These are phyloP conservation scores for Pyrenochaeta sp. DNA, from an alignment of 2,329 filamentous ascomycete genomes.

Conservation along the genomic window DNA sequence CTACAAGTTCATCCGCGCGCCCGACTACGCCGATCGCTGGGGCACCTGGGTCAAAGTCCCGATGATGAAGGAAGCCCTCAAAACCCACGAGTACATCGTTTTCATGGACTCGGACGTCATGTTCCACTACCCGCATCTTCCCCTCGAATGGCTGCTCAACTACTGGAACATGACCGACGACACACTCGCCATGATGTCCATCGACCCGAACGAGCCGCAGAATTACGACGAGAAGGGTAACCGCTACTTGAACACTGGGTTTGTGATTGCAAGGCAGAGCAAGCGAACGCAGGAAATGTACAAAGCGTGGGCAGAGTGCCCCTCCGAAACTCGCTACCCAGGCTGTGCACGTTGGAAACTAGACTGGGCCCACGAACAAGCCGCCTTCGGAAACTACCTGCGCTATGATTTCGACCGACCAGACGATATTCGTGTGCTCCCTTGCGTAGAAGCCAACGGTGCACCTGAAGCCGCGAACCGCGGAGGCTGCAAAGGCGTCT, in stretches of 20 bases:
- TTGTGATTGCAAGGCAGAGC: slow-evolving; percentile 54
- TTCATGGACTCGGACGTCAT: slow-evolving; percentile 62
- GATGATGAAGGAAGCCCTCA: slow-evolving; percentile 54
- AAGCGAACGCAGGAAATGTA: slow-evolving; percentile 49
- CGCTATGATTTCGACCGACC: slow-evolving; percentile 49
- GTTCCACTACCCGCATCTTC: slow-evolving; percentile 57
- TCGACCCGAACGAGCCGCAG: slow-evolving; percentile 54
- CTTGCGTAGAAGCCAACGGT: slow-evolving; percentile 51
- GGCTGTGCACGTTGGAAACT: slow-evolving; percentile 47
- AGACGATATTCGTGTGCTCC: slow-evolving; percentile 48
- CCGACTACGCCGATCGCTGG: slow-evolving; percentile 53
- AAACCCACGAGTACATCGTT: slow-evolving; percentile 54
- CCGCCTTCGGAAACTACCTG: slow-evolving; percentile 50
- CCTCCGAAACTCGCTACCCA: slow-evolving; percentile 43
- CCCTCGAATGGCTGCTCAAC: slow-evolving; percentile 61
- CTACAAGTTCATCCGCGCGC: slow-evolving; percentile 58
- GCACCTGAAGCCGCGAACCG: slow-evolving; percentile 44
- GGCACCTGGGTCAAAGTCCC: slow-evolving; percentile 61
- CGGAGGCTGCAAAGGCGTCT: slow-evolving; percentile 48
- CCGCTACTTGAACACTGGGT: slow-evolving; percentile 56
- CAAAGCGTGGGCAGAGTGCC: slow-evolving; percentile 50
- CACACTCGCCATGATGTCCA: slow-evolving; percentile 58
- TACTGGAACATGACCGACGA: slow-evolving; percentile 58
- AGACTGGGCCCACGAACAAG: slow-evolving; percentile 50
- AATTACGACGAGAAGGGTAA: slow-evolving; percentile 55